These are phyloP conservation scores for Kazachstania martiniae DNA, from an alignment of 805 yeast species.

Conservation along the genomic window DNA sequence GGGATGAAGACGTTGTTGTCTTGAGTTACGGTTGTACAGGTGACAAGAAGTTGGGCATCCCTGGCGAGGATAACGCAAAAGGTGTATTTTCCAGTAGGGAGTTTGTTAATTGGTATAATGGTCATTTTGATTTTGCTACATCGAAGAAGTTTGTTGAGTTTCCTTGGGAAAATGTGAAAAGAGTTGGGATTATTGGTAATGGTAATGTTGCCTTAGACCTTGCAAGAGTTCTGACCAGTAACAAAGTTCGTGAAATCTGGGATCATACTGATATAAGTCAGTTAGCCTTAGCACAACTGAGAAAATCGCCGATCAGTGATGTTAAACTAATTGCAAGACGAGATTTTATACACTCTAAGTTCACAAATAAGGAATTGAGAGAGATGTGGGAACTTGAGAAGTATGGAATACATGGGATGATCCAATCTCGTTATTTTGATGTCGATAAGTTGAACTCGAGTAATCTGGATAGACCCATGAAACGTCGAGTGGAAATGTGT, in stretches of 20 bases:
- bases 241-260: conserved; percentile 42
- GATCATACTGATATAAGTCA: conserved; percentile 59
- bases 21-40: conserved; percentile 78
- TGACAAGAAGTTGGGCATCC: conserved; percentile 38
- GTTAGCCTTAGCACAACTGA: conserved; percentile 45
- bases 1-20: conserved; percentile 61
- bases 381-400: conserved; percentile 59
- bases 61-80: conserved; percentile 43
- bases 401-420: conserved; percentile 40
- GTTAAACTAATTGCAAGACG: conserved; percentile 77
- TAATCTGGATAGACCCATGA: conserved; percentile 41
- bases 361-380: conserved; percentile 84
- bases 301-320: conserved; percentile 41
- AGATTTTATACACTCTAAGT: conserved; percentile 77
- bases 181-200: conserved; percentile 82
- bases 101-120: conserved; percentile 95
- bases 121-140: conserved; percentile 45
- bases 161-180: conserved; percentile 47
- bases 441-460: conserved; percentile 13
- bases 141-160: conserved; percentile 35
- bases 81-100: conserved; percentile 74
- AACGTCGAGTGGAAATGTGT: conserved; percentile 55
- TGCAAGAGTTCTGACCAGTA: conserved; percentile 62
- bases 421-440: conserved; percentile 29
- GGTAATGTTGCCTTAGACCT: conserved; percentile 95